phyloP scores from a whole-genome alignment of 139 green algal species.

The Dunaliella primolecta region DNA sequence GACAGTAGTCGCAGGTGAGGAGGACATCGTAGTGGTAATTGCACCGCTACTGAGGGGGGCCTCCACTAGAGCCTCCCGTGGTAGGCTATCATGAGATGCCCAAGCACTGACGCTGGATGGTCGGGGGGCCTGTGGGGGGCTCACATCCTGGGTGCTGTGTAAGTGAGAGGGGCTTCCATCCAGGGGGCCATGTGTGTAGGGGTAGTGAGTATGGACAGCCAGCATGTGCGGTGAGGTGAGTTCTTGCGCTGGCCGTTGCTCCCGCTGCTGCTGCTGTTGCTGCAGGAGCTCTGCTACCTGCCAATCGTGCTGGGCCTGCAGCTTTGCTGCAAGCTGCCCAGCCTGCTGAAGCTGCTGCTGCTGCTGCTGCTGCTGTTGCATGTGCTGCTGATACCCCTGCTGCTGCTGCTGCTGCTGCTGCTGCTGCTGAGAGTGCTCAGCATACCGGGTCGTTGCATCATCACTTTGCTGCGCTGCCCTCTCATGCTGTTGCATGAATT shows the following conservation, averaged over 20 bases:
- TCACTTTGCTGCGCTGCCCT: no score
- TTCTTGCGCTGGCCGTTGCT: no score
- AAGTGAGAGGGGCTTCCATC: no score
- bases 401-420: not conserved
- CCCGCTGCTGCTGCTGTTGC: not conserved
- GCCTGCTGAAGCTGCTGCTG: not conserved
- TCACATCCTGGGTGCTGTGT: no score
- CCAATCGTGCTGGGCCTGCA: not conserved
- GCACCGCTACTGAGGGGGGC: not conserved
- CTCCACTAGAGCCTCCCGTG: no score
- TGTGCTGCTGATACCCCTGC: not conserved
- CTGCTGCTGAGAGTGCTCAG: not conserved
- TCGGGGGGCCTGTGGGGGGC: no score
- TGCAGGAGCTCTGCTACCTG: not conserved
- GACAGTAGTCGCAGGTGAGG: not conserved
- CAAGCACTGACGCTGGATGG: no score
- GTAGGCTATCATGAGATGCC: no score
- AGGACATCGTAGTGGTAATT: not conserved
- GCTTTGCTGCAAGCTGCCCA: not conserved
- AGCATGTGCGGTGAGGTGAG: no score
- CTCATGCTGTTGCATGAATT: not conserved
- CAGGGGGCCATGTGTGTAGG: no score
- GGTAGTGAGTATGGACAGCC: no score
- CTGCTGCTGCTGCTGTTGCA: not conserved
- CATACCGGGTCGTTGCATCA: no score